Evolutionary conservation across 2,329 filamentous ascomycete species (phyloP).

Genomic region (Metarhizium humberi): DNA sequence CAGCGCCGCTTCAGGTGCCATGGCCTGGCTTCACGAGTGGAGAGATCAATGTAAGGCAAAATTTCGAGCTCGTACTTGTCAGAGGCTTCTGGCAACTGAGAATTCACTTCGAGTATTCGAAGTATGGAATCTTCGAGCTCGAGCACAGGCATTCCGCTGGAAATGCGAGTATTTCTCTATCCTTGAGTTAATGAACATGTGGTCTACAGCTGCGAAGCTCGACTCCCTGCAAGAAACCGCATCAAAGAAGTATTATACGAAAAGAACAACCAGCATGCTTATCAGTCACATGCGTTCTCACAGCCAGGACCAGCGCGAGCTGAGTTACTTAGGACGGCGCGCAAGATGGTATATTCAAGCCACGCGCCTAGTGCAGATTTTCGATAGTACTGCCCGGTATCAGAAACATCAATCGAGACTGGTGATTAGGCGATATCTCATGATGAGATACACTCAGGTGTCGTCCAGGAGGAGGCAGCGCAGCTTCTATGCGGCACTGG

Average conservation of each 20-base stretch:
- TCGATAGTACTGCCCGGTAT: slow-evolving; percentile 16
- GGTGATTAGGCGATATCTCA: slow-evolving; percentile 22
- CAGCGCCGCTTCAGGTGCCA: slow-evolving; percentile 10
- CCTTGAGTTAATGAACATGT: slow-evolving; percentile 17
- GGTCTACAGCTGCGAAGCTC: slow-evolving; percentile 11
- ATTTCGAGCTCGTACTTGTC: slow-evolving; percentile 16
- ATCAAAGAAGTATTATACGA: background rate
- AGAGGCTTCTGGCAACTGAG: slow-evolving; percentile 10
- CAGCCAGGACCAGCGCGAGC: slow-evolving; percentile 4
- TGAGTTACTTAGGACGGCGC: slow-evolving; percentile 14
- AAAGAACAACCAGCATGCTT: background rate
- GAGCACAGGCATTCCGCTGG: slow-evolving; percentile 24
- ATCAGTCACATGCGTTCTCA: background rate
- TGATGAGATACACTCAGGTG: slow-evolving; percentile 24
- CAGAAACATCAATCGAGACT: slow-evolving; percentile 18
- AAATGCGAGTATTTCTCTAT: slow-evolving; percentile 22
- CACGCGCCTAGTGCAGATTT: slow-evolving; percentile 16
- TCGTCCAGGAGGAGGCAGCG: slow-evolving; percentile 22
- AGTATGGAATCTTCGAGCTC: slow-evolving; percentile 24
- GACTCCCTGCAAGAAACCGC: background rate
- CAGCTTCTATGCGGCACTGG: slow-evolving; percentile 22
- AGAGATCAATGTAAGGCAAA: slow-evolving; percentile 18
- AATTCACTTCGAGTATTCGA: slow-evolving; percentile 15
- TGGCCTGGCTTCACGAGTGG: slow-evolving; percentile 20
- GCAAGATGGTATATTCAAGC: slow-evolving; percentile 22